Percentiles rank a stretch among this genome's conserved stretches.
These are phyloP conservation scores for Solanum hybrid DNA, from an alignment of 305 asterid species.

Conservation along the genomic window DNA sequence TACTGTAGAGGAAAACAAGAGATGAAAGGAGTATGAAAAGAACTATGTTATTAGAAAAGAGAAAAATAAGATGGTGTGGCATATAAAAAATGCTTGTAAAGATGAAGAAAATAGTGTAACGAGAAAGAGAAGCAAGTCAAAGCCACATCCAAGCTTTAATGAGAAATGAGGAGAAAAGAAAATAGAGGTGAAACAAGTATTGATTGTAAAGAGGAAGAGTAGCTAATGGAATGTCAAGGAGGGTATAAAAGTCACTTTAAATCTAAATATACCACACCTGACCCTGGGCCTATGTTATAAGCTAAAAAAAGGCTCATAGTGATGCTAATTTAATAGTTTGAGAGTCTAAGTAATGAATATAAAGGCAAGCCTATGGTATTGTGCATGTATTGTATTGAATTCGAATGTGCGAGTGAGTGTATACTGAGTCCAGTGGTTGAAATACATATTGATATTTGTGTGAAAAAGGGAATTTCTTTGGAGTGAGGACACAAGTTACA, in stretches of 20 bases:
- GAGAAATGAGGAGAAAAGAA: neutral
- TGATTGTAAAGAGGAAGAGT: neutral
- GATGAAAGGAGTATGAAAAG: neutral
- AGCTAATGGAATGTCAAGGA: neutral
- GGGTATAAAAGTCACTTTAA: too few relatives aligned
- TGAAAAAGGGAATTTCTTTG: neutral
- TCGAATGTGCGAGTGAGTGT: neutral
- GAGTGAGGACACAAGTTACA: neutral
- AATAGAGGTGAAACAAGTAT: neutral
- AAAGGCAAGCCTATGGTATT: neutral
- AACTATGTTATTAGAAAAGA: neutral
- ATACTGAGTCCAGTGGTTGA: neutral
- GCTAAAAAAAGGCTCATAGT: neutral
- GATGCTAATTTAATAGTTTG: neutral
- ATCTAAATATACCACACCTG: neutral
- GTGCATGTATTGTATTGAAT: neutral
- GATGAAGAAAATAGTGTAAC: neutral
- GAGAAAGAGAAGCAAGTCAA: neutral
- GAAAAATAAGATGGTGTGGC: neutral
- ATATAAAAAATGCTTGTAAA: neutral
- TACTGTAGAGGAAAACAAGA: neutral
- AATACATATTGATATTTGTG: neutral
- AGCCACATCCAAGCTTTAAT: neutral
- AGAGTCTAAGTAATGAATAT: neutral
- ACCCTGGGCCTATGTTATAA: neutral